Evolutionary conservation across 495 filamentous ascomycete genomes (phyloP).

Genomic region (Ascodesmis nigricans): DNA sequence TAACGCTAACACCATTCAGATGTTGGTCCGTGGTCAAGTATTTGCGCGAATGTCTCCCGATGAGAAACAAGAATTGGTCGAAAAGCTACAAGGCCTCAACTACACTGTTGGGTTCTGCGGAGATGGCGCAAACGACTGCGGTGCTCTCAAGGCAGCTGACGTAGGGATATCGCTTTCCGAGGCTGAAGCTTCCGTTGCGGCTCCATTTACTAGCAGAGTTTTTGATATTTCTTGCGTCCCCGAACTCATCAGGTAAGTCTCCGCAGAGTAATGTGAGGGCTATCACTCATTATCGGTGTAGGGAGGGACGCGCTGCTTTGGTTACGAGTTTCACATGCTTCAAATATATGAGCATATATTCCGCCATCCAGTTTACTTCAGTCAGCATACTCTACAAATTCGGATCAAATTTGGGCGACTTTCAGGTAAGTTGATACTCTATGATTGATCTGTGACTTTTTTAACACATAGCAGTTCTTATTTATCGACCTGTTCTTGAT

Average conservation of each 20-base stretch:
- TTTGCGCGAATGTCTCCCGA: slow-evolving; percentile 98
- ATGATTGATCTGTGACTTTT: slow-evolving; percentile 11
- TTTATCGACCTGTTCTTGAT: slow-evolving; percentile 89
- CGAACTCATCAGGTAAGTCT: slow-evolving; percentile 52
- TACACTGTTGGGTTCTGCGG: slow-evolving; percentile 95
- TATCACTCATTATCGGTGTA: slow-evolving; percentile 19
- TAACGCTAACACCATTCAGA: slow-evolving; percentile 31
- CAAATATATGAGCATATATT: slow-evolving; percentile 99
- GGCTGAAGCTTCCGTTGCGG: slow-evolving; percentile 92
- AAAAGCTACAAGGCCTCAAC: slow-evolving; percentile 89
- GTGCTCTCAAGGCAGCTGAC: slow-evolving; percentile 90
- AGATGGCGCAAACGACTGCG: slow-evolving; percentile 96
- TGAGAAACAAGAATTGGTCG: slow-evolving; percentile 94
- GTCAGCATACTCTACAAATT: slow-evolving; percentile 95
- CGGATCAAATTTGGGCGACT: slow-evolving; percentile 89
- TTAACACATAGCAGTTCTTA: slow-evolving; percentile 58
- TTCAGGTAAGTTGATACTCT: slow-evolving; percentile 37
- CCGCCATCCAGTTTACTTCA: slow-evolving; percentile 95
- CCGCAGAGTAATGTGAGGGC: slow-evolving; percentile 1
- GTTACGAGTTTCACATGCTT: slow-evolving; percentile 99
- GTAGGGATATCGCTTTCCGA: slow-evolving; percentile 97
- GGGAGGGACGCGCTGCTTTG: slow-evolving; percentile 79
- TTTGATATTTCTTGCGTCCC: slow-evolving; percentile 97
- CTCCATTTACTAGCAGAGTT: slow-evolving; percentile 83
- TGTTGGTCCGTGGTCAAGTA: slow-evolving; percentile 79